Evolutionary conservation across 1,139 yeast genomes (phyloP).

Genomic region (Suhomyces coccinellae): DNA sequence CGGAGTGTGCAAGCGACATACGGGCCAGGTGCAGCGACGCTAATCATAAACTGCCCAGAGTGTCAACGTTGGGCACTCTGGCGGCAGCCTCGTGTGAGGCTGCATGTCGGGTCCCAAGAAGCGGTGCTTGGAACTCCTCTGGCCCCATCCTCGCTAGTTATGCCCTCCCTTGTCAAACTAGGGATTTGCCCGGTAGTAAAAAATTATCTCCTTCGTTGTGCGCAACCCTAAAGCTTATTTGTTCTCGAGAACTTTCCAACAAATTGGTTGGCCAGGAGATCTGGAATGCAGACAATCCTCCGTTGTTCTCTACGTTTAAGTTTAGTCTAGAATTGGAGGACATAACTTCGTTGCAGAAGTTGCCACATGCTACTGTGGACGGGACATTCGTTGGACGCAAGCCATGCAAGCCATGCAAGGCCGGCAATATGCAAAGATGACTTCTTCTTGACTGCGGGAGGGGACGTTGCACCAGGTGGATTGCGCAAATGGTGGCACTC

Average conservation of each 20-base stretch:
- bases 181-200: background rate
- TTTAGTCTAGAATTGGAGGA: slow-evolving; percentile 7
- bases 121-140: background rate
- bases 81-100: too few relatives aligned
- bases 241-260: slow-evolving; percentile 1
- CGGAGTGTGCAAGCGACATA: too few relatives aligned
- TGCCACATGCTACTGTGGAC: slow-evolving; percentile 5
- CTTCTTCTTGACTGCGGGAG: too few relatives aligned
- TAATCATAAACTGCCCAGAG: too few relatives aligned
- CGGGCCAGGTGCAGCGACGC: too few relatives aligned
- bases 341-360: slow-evolving; percentile 10
- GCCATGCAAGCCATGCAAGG: too few relatives aligned
- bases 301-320: background rate
- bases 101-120: too few relatives aligned
- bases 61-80: too few relatives aligned
- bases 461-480: background rate
- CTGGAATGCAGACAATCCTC: slow-evolving; percentile 1
- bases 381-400: background rate
- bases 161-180: background rate
- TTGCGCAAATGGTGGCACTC: background rate
- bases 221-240: slow-evolving; percentile 1
- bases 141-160: background rate
- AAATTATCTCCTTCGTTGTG: background rate
- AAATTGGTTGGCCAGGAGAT: slow-evolving; percentile 12
- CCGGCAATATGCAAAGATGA: too few relatives aligned